Percentiles rank a stretch among this genome's conserved stretches.
Evolutionary conservation across 1,284 basidiomycete genomes (phyloP).

Genomic region (Butyriboletus appendiculatus): DNA sequence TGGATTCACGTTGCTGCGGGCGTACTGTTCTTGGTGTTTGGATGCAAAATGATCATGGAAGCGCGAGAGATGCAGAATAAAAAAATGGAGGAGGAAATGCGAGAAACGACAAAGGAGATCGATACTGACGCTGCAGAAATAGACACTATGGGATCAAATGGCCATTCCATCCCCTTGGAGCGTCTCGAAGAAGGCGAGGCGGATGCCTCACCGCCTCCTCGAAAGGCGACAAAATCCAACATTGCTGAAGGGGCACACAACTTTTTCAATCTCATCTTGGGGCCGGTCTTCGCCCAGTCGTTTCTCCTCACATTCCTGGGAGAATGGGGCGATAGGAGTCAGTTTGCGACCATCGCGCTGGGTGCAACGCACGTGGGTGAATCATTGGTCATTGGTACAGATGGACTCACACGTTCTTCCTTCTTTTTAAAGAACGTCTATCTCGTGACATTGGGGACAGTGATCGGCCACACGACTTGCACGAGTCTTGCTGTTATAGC

Average conservation of each 20-base stretch:
- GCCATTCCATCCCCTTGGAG: conserved; percentile 55
- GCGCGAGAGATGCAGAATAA: conserved; percentile 74
- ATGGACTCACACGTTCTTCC: conserved; percentile 2
- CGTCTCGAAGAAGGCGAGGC: conserved; percentile 61
- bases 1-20: conserved; percentile 84
- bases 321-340: conserved; percentile 98
- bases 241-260: conserved; percentile 72
- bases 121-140: conserved; percentile 62
- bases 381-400: not conserved
- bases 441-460: conserved; percentile 88
- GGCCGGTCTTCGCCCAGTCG: conserved; percentile 94
- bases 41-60: conserved; percentile 83
- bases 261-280: conserved; percentile 80
- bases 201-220: conserved; percentile 1
- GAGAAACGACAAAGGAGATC: conserved; percentile 90
- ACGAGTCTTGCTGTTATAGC: conserved; percentile 90
- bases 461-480: conserved; percentile 87
- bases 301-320: conserved; percentile 96
- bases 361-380: conserved; percentile 89
- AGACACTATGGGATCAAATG: conserved; percentile 36
- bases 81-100: conserved; percentile 91
- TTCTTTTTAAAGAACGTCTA: conserved; percentile 50
- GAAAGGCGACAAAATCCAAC: conserved; percentile 8
- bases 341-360: conserved; percentile 96
- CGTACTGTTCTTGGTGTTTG: conserved; percentile 84